These are phyloP conservation scores for Calonectria multiphialidica DNA, from an alignment of 2,329 filamentous ascomycete species.

Conservation along the genomic window DNA sequence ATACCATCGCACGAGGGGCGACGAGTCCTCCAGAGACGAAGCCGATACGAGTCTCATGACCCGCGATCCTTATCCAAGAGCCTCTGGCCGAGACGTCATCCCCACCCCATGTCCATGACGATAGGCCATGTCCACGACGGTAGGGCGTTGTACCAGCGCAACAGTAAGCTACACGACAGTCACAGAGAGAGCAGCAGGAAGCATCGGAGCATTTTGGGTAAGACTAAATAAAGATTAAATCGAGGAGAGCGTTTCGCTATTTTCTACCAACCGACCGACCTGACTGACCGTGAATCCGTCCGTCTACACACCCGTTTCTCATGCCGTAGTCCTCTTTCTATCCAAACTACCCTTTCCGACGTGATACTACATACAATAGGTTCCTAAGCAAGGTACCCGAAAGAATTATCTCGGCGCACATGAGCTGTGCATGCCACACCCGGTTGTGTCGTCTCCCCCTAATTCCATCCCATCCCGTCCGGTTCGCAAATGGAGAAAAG, in stretches of 20 bases:
- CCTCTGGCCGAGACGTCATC: not conserved
- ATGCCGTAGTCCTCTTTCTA: constrained; percentile 24
- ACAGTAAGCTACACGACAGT: not conserved
- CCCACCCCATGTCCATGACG: not conserved
- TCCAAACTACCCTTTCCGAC: constrained; percentile 31
- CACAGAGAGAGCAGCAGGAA: not conserved
- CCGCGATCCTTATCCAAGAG: not conserved
- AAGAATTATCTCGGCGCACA: constrained; percentile 20
- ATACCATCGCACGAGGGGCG: not conserved
- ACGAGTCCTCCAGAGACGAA: not conserved
- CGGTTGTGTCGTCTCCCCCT: constrained; percentile 2
- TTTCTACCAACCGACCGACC: constrained; percentile 25
- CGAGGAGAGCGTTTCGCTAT: constrained; percentile 31
- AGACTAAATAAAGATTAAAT: constrained; percentile 5
- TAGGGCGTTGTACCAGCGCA: not conserved
- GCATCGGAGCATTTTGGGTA: not conserved
- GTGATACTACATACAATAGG: constrained; percentile 41
- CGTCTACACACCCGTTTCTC: constrained; percentile 21
- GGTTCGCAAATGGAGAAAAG: constrained; percentile 15
- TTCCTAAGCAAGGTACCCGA: constrained; percentile 36
- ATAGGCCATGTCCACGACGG: not conserved
- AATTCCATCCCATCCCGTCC: constrained; percentile 25
- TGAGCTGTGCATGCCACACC: constrained; percentile 1
- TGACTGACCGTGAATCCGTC: constrained; percentile 9
- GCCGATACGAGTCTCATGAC: constrained; percentile 6